These are phyloP conservation scores for Thalia dealbata DNA, from an alignment of 176 grass and related monocot genomes.

Conservation along the genomic window DNA sequence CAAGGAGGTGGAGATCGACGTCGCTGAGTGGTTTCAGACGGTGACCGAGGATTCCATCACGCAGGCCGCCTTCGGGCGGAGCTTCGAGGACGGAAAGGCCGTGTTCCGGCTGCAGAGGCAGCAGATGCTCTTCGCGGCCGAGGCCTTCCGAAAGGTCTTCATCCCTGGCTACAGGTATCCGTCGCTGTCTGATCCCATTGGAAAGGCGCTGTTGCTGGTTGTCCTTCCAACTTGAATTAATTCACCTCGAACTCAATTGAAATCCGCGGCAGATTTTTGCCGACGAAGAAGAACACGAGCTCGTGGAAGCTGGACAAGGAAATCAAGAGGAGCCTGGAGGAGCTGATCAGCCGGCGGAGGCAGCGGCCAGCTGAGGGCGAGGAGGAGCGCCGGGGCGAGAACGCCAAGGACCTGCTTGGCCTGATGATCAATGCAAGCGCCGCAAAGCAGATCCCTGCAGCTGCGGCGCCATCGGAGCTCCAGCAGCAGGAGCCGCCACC, in stretches of 20 bases:
- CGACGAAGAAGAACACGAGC: slow-evolving; percentile 89
- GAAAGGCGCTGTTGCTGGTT: no score
- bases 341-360: slow-evolving; percentile 54
- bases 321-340: slow-evolving; percentile 66
- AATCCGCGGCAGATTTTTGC: slow-evolving; percentile 47
- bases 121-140: slow-evolving; percentile 81
- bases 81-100: slow-evolving; percentile 89
- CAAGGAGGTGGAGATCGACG: slow-evolving; percentile 95
- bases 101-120: slow-evolving; percentile 87
- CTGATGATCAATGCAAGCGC: slow-evolving; percentile 70
- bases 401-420: slow-evolving; percentile 72
- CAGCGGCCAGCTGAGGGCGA: neutral
- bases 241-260: neutral
- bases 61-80: slow-evolving; percentile 70
- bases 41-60: slow-evolving; percentile 98
- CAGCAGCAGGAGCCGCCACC: slow-evolving; percentile 22
- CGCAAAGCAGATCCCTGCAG: neutral
- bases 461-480: neutral
- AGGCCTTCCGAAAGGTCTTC: slow-evolving; percentile 96
- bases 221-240: no score
- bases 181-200: neutral
- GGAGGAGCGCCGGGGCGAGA: slow-evolving; percentile 28
- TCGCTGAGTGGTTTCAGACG: slow-evolving; percentile 89
- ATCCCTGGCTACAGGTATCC: slow-evolving; percentile 90
- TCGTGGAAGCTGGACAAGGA: slow-evolving; percentile 98